Evolutionary conservation across 2,329 filamentous ascomycete species (phyloP), one percentile per base, ranked within the genome.

Genomic region (Podosphaera fusca): DNA sequence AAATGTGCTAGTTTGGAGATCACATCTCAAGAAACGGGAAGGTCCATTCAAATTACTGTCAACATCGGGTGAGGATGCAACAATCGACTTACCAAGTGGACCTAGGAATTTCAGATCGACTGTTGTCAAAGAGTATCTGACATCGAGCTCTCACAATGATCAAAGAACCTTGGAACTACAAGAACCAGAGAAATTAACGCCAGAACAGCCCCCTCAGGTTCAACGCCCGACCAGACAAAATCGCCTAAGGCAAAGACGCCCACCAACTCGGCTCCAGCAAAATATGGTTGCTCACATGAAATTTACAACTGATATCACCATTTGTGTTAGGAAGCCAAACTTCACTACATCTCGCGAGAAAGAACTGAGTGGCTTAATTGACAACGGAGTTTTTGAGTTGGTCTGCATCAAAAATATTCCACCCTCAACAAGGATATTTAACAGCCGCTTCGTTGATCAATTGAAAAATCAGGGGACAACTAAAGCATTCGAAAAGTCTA

Each of bases 381-480:
- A 42, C 10, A 54, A 54, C 8, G 29, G 36, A n/a, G 52, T 54
- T 35, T 52, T 59, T 14, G 6, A 59, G 35, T 40, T 42, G 12
- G 34, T 51, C n/a, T 2, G 14, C 14, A 38, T 40, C 1, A 29
- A 5, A 52, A 34, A 40, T 40, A 45, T 8, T 21, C 52, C 52
- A 9, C 4, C 45, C 8, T 50, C 47, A 1, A 49, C 21, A 0
- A 46, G 47, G 21, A 50, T 61, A 12, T 61, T 59, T 50, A 60
- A 59, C 21, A 56, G 21, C 14, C 8, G 57, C 4, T 60, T 60
- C 47, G 36, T 60, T 12, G 58, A 62, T 40, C 36, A 60, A 50
- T 45, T 62, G 1, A 60, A 62, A 33, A 55, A 59, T 36, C 21
- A 55, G 10, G 42, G 57, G 2, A 59, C 53, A 3, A 29, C 21